Base-by-base conservation (phyloP, 768 basidiomycete genomes). In the Candolleomyces aberdarensis region DNA sequence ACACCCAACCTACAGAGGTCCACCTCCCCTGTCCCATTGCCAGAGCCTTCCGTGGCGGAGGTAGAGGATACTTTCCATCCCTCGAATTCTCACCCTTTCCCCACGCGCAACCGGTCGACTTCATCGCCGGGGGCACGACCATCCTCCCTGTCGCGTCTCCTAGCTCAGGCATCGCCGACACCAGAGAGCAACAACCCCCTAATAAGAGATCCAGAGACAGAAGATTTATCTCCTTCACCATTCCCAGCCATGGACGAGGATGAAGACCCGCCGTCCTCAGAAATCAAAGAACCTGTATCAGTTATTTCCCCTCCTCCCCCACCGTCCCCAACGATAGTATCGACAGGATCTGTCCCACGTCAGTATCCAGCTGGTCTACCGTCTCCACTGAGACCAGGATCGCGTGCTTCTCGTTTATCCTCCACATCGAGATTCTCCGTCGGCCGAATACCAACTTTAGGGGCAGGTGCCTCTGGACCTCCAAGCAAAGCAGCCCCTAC, bases 101-200 rank as follows among this genome's bases (percentile, higher is more conserved):
- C 86, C 11, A 72, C 77, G 17, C 85, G 89, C 11, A 74, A 81
- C 5, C 82, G 91, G 47, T 76, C 88, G 19, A 86, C 83, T 64
- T 88, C 88, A 14, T 86, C 87, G 8, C 86, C 88, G 5, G 77
- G 80, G 13, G 86, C 85, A 5, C 87, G 90, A 11, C 90, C 88
- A 1, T 92, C 91, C 6, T 92, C 91, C 3, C 77, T 94, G 62
- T 92, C 91, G 14, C 84, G 89, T 29, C 76, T 94, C 3, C 77
- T 93, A 22, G 91, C 91, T 0, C 91, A 93, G 66, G 92, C 91
- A 4, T 73, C 83, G 13, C 69, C 78, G 22, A 74, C 79, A 19
- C 69, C 78, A 22, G 83, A 66, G 47, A 52, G 36, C 11, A 36
- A 56, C 58, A 62, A 51, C 36, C 47, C n/a, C 53, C 59, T 65